Conservation (phyloP, 2,329 filamentous ascomycete genomes). For the Coniochaeta sp. region DNA sequence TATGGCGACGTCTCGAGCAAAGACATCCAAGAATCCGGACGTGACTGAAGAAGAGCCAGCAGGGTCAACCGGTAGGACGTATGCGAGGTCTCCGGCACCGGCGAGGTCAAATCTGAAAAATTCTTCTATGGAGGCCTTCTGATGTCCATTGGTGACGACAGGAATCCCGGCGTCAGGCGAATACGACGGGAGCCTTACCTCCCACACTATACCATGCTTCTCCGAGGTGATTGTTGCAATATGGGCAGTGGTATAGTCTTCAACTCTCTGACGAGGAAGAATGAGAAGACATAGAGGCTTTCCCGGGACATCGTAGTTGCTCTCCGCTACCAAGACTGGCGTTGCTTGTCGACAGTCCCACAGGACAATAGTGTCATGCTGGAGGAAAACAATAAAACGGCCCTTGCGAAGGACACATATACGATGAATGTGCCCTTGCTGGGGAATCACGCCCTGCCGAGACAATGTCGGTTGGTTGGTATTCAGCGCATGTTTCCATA, state of each 20-base stretch:
- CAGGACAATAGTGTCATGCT: constrained; percentile 61
- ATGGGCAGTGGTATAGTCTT: constrained; percentile 53
- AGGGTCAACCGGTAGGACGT: constrained; percentile 77
- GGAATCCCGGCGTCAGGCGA: constrained; percentile 9
- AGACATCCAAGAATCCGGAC: constrained; percentile 77
- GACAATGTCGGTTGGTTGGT: constrained; percentile 47
- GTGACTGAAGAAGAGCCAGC: constrained; percentile 65
- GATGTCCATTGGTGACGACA: constrained; percentile 9
- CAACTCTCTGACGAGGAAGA: constrained; percentile 55
- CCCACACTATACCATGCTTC: constrained; percentile 75
- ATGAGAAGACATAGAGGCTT: constrained; percentile 75
- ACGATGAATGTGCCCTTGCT: constrained; percentile 66
- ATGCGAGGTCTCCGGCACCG: constrained; percentile 49
- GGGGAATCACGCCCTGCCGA: constrained; percentile 61
- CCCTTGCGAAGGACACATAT: constrained; percentile 73
- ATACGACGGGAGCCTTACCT: constrained; percentile 55
- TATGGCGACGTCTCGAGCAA: constrained; percentile 78
- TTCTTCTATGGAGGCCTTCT: constrained; percentile 43
- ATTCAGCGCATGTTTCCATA: constrained; percentile 66
- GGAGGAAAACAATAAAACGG: constrained; percentile 73
- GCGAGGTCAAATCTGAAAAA: constrained; percentile 67
- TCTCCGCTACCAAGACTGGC: constrained; percentile 52
- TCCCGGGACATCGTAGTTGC: constrained; percentile 52
- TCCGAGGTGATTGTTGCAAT: constrained; percentile 78
- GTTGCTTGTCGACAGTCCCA: constrained; percentile 67